Percentiles rank a stretch among this genome's conserved stretches.
Evolutionary conservation across 176 grass and related monocot genomes (phyloP).

Genomic region (Eremochloa ophiuroides): DNA sequence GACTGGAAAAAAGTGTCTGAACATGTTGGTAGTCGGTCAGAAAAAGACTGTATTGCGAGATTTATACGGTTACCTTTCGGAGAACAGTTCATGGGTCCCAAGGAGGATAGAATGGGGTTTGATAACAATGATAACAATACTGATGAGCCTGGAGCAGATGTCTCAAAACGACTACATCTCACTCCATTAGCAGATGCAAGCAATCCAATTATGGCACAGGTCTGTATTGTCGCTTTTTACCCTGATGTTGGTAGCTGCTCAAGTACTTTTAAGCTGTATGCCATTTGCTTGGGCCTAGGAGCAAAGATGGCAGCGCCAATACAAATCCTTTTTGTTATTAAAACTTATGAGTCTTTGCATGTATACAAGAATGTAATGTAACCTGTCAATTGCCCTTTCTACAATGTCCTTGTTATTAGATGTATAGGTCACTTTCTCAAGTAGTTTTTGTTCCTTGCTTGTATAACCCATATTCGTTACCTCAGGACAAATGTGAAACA

Average conservation of each 20-base stretch:
- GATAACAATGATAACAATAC: conserved; percentile 32
- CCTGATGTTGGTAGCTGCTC: neutral
- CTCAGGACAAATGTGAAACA: neutral
- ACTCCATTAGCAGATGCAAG: conserved; percentile 89
- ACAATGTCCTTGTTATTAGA: conserved; percentile 1
- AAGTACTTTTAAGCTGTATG: conserved; percentile 2
- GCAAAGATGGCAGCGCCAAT: neutral
- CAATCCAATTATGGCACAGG: conserved; percentile 98
- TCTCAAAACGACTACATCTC: conserved; percentile 50
- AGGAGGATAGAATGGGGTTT: conserved; percentile 43
- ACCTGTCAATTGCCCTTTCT: conserved; percentile 5
- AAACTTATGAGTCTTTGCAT: neutral
- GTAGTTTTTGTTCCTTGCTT: neutral
- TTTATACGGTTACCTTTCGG: conserved; percentile 83
- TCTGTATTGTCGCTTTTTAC: conserved; percentile 25
- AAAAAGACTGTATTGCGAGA: conserved; percentile 89
- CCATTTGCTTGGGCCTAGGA: neutral
- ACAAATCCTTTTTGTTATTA: neutral
- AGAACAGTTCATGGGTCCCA: conserved; percentile 79
- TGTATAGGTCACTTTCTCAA: neutral
- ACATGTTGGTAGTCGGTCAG: conserved; percentile 79
- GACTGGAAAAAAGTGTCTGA: conserved; percentile 95
- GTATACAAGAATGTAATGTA: conserved; percentile 3
- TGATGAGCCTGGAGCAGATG: conserved; percentile 40
- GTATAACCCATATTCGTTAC: conserved; percentile 8